Conservation (phyloP, 768 basidiomycete species). For the Terana coerulea region DNA sequence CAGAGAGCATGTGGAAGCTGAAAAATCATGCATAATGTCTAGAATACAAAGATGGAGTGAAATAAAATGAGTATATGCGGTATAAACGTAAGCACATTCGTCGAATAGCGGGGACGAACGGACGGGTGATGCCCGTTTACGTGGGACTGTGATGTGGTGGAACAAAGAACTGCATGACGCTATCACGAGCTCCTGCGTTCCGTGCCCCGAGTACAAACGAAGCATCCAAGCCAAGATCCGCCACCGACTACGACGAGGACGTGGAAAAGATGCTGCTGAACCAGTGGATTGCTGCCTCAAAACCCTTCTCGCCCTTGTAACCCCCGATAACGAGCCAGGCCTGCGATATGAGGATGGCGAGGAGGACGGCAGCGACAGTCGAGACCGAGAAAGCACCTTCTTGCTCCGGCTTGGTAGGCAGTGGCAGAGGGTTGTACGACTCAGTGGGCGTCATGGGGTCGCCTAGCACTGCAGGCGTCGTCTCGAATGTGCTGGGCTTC, state of each 20-base stretch:
- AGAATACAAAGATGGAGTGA: no score
- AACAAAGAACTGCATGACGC: no score
- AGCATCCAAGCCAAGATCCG: no score
- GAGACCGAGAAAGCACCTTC: constrained; percentile 12
- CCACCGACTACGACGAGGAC: not conserved
- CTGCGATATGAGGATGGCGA: constrained; percentile 27
- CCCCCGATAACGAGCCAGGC: constrained; percentile 28
- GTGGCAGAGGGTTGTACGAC: not conserved
- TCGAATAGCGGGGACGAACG: no score
- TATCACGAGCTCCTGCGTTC: no score
- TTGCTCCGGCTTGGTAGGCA: constrained; percentile 6
- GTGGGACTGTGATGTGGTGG: no score
- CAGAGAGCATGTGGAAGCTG: no score
- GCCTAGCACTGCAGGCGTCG: constrained; percentile 13
- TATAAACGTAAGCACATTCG: no score
- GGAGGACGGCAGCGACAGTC: constrained; percentile 26
- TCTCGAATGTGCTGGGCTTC: not conserved
- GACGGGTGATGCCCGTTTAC: no score
- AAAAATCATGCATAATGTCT: no score
- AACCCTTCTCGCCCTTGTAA: constrained; percentile 23
- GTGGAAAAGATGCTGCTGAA: constrained; percentile 1
- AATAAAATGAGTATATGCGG: no score
- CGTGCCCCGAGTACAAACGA: no score
- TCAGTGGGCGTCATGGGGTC: constrained; percentile 1
- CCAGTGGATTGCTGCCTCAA: constrained; percentile 20